Evolutionary conservation across 306 rosid genomes (phyloP).

Genomic region (Vigna unguiculata): DNA sequence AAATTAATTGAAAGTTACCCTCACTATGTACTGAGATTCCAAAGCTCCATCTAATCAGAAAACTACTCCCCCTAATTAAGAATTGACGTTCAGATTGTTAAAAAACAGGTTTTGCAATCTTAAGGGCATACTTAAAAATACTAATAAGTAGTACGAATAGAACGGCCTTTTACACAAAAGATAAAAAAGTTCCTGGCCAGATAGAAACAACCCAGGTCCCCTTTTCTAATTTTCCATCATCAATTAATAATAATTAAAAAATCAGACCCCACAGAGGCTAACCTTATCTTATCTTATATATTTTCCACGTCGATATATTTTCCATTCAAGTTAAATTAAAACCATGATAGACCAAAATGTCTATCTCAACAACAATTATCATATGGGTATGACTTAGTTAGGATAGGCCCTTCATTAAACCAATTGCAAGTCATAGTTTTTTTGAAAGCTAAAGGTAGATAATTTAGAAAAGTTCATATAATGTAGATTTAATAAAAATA

Average conservation of each 20-base stretch:
- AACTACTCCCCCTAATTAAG: too few species aligned
- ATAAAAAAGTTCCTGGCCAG: neutral
- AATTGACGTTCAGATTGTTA: too few species aligned
- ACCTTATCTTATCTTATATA: constrained; percentile 18
- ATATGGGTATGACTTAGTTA: neutral
- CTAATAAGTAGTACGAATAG: neutral
- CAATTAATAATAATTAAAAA: neutral
- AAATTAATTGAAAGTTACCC: too few species aligned
- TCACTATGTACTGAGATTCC: too few species aligned
- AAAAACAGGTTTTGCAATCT: neutral
- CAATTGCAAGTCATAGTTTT: neutral
- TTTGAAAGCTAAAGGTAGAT: neutral
- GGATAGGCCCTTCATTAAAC: neutral
- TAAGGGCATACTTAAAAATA: neutral
- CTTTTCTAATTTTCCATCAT: neutral
- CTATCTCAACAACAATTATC: constrained; percentile 11
- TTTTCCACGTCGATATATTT: constrained; percentile 33
- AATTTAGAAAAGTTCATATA: neutral
- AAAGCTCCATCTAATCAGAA: too few species aligned
- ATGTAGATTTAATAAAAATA: neutral
- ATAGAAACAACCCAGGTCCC: constrained; percentile 8
- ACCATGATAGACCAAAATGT: neutral
- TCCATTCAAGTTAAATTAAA: neutral
- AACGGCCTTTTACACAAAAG: neutral
- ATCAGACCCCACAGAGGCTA: constrained; percentile 2